Evolutionary conservation across 352 stramenopile species (phyloP), one percentile per base, ranked within the genome.

Genomic region (Phytophthora pluvialis): DNA sequence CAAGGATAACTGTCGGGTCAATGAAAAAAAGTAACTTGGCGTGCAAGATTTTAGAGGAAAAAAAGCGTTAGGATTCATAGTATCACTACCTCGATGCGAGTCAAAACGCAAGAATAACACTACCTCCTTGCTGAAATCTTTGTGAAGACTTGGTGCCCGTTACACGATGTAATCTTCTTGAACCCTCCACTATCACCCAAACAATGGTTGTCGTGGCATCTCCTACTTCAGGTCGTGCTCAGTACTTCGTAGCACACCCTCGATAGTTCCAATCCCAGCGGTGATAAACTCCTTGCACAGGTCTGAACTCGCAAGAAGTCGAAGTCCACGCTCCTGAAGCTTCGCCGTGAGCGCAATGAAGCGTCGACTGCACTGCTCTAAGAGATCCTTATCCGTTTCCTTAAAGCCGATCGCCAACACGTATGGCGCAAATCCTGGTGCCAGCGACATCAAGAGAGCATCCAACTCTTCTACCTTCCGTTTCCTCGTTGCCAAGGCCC

Each of bases 361-460:
- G 13, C 36, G 36, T 15, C 18, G 11, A 18, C 36, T 42, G 11
- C 36, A 10, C 18, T 42, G 0, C 36, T 5, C 18, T 15, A 42
- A 42, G 6, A 42, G 36, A 4, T 42, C 8, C 11, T 42, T 7
- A 15, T 16, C 36, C 2, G 36, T 42, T 18, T 42, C 18, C 36
- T 42, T 42, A 18, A 21, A 42, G 11, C 36, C 36, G 8, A 42
- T 42, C 36, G 36, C 3, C 36, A 9, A 42, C 10, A 54, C 28
- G 21, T 73, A 73, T 0, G 15, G 2, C 4, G 8, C 53, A 40
- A 73, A 74, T 1, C 25, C 43, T 3, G 43, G 32, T 5, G 67
- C 33, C 25, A 68, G 28, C 1, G 32, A 18, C 36, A 56, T 7
- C 2, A 72, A 57, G 32, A 68, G 65, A 10, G 32, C 57, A 1